Evolutionary conservation across 2,329 filamentous ascomycete species (phyloP).

Genomic region (Fusarium sp.): DNA sequence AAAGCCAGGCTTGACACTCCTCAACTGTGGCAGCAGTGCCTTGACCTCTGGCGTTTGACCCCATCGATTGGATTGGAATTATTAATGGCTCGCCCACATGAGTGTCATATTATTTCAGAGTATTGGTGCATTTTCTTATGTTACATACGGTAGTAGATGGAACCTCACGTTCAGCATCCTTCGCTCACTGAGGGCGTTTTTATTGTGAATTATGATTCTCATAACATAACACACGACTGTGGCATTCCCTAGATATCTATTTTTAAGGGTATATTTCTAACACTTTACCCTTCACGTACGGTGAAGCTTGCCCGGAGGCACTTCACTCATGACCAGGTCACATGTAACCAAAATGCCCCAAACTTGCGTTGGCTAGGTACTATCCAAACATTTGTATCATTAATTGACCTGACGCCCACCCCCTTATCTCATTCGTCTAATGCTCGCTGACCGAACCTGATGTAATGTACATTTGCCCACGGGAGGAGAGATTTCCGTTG

Average conservation of each 20-base stretch:
- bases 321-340: background rate
- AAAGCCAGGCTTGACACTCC: background rate
- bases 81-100: too few species aligned
- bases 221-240: background rate
- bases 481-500: conserved; percentile 68
- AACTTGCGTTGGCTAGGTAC: conserved; percentile 6
- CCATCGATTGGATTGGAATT: background rate
- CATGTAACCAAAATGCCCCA: background rate
- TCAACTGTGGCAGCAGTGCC: conserved; percentile 11
- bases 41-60: background rate
- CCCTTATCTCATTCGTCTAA: conserved; percentile 58
- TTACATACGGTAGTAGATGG: background rate
- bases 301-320: background rate
- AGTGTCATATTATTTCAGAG: background rate
- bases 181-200: background rate
- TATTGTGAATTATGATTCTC: background rate
- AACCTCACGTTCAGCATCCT: background rate
- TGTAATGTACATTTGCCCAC: conserved; percentile 66
- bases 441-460: conserved; percentile 59
- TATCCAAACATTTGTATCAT: conserved; percentile 46
- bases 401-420: conserved; percentile 54
- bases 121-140: background rate
- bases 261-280: background rate
- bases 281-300: background rate
- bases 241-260: background rate